Conservation (phyloP, 2,329 filamentous ascomycete genomes). For the Scolecobasidium constrictum region DNA sequence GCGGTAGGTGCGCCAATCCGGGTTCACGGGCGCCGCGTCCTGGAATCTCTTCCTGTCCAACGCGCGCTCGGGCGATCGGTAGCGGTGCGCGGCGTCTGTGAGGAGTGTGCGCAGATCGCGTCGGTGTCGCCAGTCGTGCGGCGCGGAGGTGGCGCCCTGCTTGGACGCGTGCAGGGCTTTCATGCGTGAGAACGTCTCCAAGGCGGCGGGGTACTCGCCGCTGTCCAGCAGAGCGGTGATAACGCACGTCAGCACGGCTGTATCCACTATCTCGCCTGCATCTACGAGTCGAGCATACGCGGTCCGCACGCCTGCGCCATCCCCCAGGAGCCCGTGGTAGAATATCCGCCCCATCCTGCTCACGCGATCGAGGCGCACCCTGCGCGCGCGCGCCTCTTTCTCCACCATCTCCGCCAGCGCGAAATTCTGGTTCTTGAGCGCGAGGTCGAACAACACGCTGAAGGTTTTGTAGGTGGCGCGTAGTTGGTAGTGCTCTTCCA, state of each 20-base stretch:
- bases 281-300: slow-evolving; percentile 78
- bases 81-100: slow-evolving; percentile 23
- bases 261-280: slow-evolving; percentile 79
- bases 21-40: slow-evolving; percentile 52
- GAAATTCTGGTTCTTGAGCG: slow-evolving; percentile 77
- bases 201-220: slow-evolving; percentile 65
- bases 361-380: slow-evolving; percentile 54
- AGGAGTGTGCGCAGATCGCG: slow-evolving; percentile 31
- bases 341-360: slow-evolving; percentile 76
- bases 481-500: slow-evolving; percentile 64
- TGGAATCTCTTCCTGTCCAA: slow-evolving; percentile 50
- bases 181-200: slow-evolving; percentile 78
- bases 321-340: slow-evolving; percentile 65
- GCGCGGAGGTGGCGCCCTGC: slow-evolving; percentile 11
- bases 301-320: slow-evolving; percentile 62
- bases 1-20: slow-evolving; percentile 69
- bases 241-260: slow-evolving; percentile 74
- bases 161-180: slow-evolving; percentile 46
- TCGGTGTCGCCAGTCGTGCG: slow-evolving; percentile 1
- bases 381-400: slow-evolving; percentile 64
- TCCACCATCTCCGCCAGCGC: slow-evolving; percentile 74
- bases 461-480: slow-evolving; percentile 70
- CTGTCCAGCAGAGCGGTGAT: slow-evolving; percentile 67
- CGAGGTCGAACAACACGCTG: slow-evolving; percentile 83
- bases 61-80: slow-evolving; percentile 34